These are phyloP conservation scores for Tetrahymena elliotti DNA, from an alignment of 73 alveolate species.

Conservation along the genomic window DNA sequence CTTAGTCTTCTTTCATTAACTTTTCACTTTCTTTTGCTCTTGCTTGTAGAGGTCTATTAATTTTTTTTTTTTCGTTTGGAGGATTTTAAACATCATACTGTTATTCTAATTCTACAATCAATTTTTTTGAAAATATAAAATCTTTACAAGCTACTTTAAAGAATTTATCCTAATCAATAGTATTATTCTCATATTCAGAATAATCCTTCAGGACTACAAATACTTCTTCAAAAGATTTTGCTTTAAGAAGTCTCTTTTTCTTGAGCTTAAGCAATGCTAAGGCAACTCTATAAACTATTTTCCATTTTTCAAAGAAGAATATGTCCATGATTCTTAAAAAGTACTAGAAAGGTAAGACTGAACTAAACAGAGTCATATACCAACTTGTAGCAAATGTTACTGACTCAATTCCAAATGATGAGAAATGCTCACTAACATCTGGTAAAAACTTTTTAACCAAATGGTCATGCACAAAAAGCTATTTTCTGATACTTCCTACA, in stretches of 20 bases:
- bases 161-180: constrained; percentile 25
- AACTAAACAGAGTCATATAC: constrained; percentile 36
- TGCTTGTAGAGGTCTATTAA: not conserved
- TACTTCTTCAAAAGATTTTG: constrained; percentile 19
- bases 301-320: constrained; percentile 19
- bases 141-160: constrained; percentile 29
- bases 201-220: constrained; percentile 12
- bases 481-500: constrained; percentile 13
- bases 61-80: not conserved
- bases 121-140: constrained; percentile 29
- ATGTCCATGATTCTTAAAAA: constrained; percentile 34
- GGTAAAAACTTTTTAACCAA: constrained; percentile 23
- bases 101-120: not conserved
- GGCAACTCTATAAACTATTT: constrained; percentile 22
- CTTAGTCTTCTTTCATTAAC: not conserved
- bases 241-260: not conserved
- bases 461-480: constrained; percentile 6
- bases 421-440: constrained; percentile 10
- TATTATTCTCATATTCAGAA: constrained; percentile 1
- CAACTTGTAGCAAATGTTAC: constrained; percentile 35
- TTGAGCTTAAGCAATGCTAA: constrained; percentile 19
- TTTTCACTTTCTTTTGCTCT: not conserved
- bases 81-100: not conserved
- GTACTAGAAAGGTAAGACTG: constrained; percentile 28
- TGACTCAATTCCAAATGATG: constrained; percentile 13